Percentiles rank a stretch among this genome's conserved stretches.
phyloP scores from a whole-genome alignment of 148 eudicot species.

The Heliamphora exappendiculata region DNA sequence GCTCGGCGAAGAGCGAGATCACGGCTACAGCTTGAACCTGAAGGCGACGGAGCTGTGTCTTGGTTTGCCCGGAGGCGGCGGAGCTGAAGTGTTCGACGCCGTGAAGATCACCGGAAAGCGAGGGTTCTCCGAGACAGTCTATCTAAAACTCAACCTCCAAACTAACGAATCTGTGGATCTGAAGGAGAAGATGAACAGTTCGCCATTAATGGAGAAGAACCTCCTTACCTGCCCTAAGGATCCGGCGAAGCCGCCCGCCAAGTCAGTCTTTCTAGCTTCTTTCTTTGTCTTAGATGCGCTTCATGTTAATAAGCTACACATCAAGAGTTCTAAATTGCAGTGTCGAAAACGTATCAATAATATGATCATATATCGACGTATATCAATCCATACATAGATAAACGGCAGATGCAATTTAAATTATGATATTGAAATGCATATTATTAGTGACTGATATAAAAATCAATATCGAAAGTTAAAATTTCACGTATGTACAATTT shows the following conservation, averaged over 20 bases:
- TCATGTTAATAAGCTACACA: no score
- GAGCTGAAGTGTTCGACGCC: not conserved
- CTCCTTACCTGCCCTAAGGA: slow-evolving; percentile 21
- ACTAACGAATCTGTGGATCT: slow-evolving; percentile 23
- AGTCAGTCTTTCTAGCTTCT: slow-evolving; percentile 18
- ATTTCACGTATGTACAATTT: no score
- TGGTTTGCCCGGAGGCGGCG: slow-evolving; percentile 53
- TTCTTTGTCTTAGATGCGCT: no score
- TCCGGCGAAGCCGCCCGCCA: slow-evolving; percentile 47
- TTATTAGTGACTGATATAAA: no score
- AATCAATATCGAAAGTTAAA: no score
- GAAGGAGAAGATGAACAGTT: slow-evolving; percentile 17
- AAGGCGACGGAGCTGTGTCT: slow-evolving; percentile 56
- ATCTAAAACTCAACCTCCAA: slow-evolving; percentile 51
- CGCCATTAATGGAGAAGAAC: slow-evolving; percentile 16
- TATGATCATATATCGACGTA: no score
- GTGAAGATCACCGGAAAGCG: slow-evolving; percentile 40
- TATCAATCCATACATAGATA: no score
- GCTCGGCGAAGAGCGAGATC: slow-evolving; percentile 8
- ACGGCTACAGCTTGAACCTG: slow-evolving; percentile 20
- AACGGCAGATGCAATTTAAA: no score
- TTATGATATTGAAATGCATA: no score
- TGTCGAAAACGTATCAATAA: no score
- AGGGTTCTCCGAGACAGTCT: slow-evolving; percentile 61
- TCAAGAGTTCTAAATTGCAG: no score